A percentile compares a stretch with the other conserved stretches of the same genome.
Evolutionary conservation across 176 grass and related monocot genomes (phyloP).

Genomic region (Musa troglodytarum): DNA sequence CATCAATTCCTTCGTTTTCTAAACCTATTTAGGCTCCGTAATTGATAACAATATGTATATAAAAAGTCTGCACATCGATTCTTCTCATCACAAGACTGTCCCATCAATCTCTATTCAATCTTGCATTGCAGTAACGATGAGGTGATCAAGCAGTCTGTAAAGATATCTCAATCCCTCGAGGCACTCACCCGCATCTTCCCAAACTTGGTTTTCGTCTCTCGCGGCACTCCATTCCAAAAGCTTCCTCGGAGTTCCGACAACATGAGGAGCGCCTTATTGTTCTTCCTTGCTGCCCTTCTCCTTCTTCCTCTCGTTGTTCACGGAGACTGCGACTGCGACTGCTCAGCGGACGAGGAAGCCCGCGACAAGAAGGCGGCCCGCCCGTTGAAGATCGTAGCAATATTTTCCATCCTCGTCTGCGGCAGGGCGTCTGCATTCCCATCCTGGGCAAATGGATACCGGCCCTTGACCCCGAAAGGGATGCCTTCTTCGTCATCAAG

Average conservation of each 20-base stretch:
- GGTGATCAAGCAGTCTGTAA: no score
- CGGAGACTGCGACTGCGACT: neutral
- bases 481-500: slow-evolving; percentile 3
- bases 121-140: no score
- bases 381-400: neutral
- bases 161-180: no score
- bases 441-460: neutral
- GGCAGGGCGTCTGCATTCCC: neutral
- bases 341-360: neutral
- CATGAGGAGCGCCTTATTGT: neutral
- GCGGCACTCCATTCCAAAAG: no score
- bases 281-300: neutral
- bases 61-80: no score
- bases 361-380: neutral
- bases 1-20: no score
- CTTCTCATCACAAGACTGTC: no score
- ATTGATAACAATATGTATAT: no score
- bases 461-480: neutral
- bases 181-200: no score
- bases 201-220: no score
- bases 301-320: neutral
- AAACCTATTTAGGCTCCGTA: no score
- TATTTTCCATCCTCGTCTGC: slow-evolving; percentile 1
- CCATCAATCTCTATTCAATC: no score
- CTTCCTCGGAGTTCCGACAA: neutral